Evolutionary conservation across 257 asterid genomes (phyloP).

Genomic region (Penstemon newberryi): DNA sequence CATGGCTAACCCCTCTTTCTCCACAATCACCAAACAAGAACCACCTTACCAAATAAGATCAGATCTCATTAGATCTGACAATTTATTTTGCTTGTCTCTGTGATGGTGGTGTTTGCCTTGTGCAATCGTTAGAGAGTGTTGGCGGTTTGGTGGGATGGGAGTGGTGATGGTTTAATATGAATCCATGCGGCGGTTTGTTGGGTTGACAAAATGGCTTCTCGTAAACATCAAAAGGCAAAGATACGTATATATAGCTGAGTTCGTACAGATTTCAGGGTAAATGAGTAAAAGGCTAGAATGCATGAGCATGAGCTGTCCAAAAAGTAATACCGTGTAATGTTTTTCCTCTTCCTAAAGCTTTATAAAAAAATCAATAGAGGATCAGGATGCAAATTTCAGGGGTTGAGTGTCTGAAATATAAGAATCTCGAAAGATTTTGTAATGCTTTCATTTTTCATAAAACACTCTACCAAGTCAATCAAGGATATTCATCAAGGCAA

Average conservation of each 20-base stretch:
- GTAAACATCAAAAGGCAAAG: background rate
- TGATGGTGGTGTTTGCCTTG: conserved; percentile 5
- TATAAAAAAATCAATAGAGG: background rate
- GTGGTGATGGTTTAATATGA: conserved; percentile 15
- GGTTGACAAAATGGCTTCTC: conserved; percentile 1
- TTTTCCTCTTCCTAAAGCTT: background rate
- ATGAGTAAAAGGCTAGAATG: background rate
- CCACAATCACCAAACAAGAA: conserved; percentile 7
- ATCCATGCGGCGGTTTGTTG: background rate
- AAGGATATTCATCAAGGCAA: background rate
- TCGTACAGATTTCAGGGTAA: conserved; percentile 8
- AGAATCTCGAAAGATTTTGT: background rate
- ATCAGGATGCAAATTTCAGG: too few relatives aligned
- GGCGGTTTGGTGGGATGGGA: conserved; percentile 22
- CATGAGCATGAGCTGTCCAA: conserved; percentile 7
- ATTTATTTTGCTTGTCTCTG: background rate
- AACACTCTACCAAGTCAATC: conserved; percentile 18
- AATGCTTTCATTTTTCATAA: background rate
- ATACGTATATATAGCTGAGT: conserved; percentile 6
- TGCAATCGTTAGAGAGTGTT: background rate
- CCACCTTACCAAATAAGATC: background rate
- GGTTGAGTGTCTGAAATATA: too few relatives aligned
- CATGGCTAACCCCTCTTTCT: conserved; percentile 12
- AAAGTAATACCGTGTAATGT: background rate
- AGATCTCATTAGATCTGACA: background rate